Conservation (phyloP, 2,329 filamentous ascomycete genomes). For the Trichoderma sp. region DNA sequence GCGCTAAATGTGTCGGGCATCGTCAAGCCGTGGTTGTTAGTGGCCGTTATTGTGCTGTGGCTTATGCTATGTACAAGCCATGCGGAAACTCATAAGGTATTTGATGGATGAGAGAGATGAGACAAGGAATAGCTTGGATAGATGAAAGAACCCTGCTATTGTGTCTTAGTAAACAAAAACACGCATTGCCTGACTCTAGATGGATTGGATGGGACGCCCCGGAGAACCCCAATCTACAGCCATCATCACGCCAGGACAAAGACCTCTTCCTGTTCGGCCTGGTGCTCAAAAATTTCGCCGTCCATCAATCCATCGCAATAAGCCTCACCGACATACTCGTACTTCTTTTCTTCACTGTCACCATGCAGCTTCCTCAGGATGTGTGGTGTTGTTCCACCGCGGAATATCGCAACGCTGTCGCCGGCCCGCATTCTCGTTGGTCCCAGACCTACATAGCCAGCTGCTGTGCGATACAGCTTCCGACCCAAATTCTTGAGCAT, state of each 20-base stretch:
- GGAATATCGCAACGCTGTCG: slow-evolving; percentile 37
- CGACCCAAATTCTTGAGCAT: slow-evolving; percentile 32
- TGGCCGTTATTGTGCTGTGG: not conserved
- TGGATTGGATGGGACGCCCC: not conserved
- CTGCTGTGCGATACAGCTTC: slow-evolving; percentile 37
- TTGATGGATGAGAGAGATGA: too few species aligned
- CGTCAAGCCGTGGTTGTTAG: not conserved
- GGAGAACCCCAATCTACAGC: not conserved
- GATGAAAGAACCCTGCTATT: not conserved
- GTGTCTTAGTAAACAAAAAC: too few species aligned
- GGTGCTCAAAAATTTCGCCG: slow-evolving; percentile 35
- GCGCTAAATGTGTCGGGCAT: not conserved
- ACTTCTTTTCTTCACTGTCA: slow-evolving; percentile 21
- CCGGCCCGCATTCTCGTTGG: slow-evolving; percentile 33
- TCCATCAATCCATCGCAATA: slow-evolving; percentile 44
- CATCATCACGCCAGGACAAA: slow-evolving; percentile 22
- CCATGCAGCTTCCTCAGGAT: slow-evolving; percentile 31
- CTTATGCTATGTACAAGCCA: not conserved
- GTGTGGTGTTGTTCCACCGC: slow-evolving; percentile 38
- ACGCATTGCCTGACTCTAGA: not conserved
- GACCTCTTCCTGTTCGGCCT: not conserved
- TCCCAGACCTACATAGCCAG: slow-evolving; percentile 38
- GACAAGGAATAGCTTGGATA: not conserved
- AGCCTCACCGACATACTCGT: slow-evolving; percentile 38
- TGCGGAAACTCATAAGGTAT: too few species aligned